Base-by-base conservation (phyloP, 2,329 filamentous ascomycete species). In the Colletotrichum agaves region DNA sequence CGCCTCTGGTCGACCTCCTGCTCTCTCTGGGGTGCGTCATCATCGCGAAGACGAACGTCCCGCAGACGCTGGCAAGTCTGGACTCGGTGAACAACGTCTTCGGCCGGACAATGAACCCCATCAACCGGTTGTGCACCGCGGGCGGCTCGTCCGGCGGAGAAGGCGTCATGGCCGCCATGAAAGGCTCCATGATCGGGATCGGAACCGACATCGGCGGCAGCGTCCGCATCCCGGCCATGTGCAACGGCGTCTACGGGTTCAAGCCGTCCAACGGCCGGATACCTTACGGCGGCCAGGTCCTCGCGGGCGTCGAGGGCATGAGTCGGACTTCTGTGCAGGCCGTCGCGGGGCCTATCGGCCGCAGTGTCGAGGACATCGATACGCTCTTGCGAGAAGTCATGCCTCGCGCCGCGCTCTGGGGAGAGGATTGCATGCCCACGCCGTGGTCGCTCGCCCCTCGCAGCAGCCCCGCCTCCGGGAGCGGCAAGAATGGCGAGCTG, bases 1-100 rank as follows among this genome's bases (percentile, higher is more conserved):
- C 76, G 6, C 67, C 73, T 6, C 62, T 77, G 1, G 75, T 76
- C 2, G 73, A 71, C 7, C 71, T 80, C 0, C 70, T 78, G 17
- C 71, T 72, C 58, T 77, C 78, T 37, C 71, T 71, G 2, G 74
- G 74, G 1, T 75, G 74, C 8, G 71, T 76, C 17, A 47, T 69
- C 37, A 19, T 67, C 4, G 43, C 56, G 1, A 66, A 67, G 35
- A 74, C 74, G 4, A 76, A 72, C 41, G 69, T 75, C 4, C 75
- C 75, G 6, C 75, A 76, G 31, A 75, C 72, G 33, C 66, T 76
- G 52, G 58, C 73, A 56, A 58, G 71, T 21, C 60, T 68, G 11
- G 67, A 69, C 33, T 68, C 63, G 5, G 63, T 60, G 6, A 69
- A 63, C 53, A 69, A 69, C 27, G 41, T 69, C 10, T 68, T 67